Percentiles rank a stretch among this genome's conserved stretches.
phyloP scores from a whole-genome alignment of 768 basidiomycete genomes.

The Amanita pseudoporphyria region DNA sequence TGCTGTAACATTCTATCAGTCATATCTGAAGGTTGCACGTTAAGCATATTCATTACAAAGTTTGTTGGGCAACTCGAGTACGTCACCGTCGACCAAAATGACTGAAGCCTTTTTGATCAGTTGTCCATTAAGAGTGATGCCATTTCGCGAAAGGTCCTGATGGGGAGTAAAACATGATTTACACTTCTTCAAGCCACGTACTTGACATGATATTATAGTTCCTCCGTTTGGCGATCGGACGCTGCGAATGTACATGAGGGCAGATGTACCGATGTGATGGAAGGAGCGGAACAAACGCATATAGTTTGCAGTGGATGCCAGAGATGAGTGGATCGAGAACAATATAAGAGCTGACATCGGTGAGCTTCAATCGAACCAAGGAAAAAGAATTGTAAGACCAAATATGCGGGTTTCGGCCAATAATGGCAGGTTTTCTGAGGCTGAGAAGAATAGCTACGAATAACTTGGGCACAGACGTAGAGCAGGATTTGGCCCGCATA shows the following conservation, averaged over 20 bases:
- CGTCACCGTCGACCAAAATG: slow-evolving; percentile 72
- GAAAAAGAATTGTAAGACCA: slow-evolving; percentile 32
- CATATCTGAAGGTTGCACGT: neutral
- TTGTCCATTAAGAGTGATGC: slow-evolving; percentile 60
- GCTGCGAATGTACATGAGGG: slow-evolving; percentile 23
- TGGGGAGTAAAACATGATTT: neutral
- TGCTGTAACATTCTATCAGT: slow-evolving; percentile 24
- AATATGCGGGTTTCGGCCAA: slow-evolving; percentile 61
- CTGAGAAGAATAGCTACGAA: slow-evolving; percentile 47
- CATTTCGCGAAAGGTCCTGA: slow-evolving; percentile 74
- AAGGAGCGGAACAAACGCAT: slow-evolving; percentile 44
- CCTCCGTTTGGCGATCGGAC: slow-evolving; percentile 64
- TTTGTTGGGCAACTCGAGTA: slow-evolving; percentile 57
- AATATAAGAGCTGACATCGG: slow-evolving; percentile 45
- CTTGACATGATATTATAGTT: slow-evolving; percentile 73
- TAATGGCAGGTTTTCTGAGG: slow-evolving; percentile 51
- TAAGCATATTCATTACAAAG: slow-evolving; percentile 36
- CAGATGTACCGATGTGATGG: neutral
- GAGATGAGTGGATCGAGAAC: slow-evolving; percentile 57
- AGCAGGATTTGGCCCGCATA: slow-evolving; percentile 14
- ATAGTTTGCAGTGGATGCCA: slow-evolving; percentile 65
- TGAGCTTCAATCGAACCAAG: slow-evolving; percentile 16
- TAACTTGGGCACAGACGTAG: no score
- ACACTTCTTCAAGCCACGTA: slow-evolving; percentile 15
- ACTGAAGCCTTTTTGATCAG: slow-evolving; percentile 56